Evolutionary conservation across 2,329 filamentous ascomycete species (phyloP).

Genomic region (Periconia macrospinosa): DNA sequence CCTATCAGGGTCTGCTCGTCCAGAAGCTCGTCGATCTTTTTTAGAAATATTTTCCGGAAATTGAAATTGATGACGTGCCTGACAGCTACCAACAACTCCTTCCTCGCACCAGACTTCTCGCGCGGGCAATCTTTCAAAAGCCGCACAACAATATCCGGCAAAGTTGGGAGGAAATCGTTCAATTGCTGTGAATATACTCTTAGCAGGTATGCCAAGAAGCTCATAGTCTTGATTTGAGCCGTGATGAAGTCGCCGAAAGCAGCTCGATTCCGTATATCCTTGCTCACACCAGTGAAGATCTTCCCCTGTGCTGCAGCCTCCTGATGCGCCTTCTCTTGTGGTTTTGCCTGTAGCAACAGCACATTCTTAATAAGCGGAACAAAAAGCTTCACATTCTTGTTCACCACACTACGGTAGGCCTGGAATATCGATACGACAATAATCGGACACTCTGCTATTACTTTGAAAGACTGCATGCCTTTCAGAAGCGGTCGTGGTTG

Average conservation of each 20-base stretch:
- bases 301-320: conserved; percentile 78
- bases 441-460: conserved; percentile 95
- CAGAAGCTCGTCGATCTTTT: conserved; percentile 91
- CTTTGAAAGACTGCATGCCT: conserved; percentile 99
- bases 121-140: conserved; percentile 90
- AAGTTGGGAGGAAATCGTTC: conserved; percentile 79
- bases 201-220: conserved; percentile 90
- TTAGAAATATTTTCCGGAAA: conserved; percentile 90
- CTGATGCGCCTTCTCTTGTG: conserved; percentile 87
- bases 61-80: conserved; percentile 99
- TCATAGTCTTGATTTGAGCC: conserved; percentile 99
- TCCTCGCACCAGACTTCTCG: conserved; percentile 90
- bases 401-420: conserved; percentile 78
- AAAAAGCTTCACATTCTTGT: conserved; percentile 85
- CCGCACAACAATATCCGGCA: conserved; percentile 88
- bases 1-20: conserved; percentile 94
- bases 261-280: conserved; percentile 87
- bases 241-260: conserved; percentile 98
- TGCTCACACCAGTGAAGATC: conserved; percentile 90
- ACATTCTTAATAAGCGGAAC: conserved; percentile 93
- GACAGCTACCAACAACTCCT: conserved; percentile 94
- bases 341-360: conserved; percentile 83
- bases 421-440: conserved; percentile 99
- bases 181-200: conserved; percentile 85
- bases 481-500: conserved; percentile 79